Evolutionary conservation across 139 green algal genomes (phyloP), one percentile per base, ranked within the genome.

Genomic region (Chlamydomonas eustigma): DNA sequence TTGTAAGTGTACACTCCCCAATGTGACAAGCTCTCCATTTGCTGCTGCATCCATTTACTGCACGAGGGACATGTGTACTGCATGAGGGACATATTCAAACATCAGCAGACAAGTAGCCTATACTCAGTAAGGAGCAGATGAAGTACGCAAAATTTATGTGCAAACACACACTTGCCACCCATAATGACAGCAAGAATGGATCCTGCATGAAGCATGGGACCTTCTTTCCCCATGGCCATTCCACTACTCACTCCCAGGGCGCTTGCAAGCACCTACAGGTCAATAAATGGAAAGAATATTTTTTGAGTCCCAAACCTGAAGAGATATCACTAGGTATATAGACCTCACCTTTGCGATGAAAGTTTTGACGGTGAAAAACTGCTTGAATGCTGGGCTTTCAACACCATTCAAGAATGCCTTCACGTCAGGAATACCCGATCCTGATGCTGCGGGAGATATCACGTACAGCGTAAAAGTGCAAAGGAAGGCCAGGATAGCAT

Each of bases 1-100:
- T 90, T 89, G 80, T 89, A 86, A 1, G 84, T 89, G 76, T 86
- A 89, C 6, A 78, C 78, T 24, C 84, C 84, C 84, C 84, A 89
- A 73, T 89, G 84, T 1, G 76, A 77, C 0, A 81, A 76, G 32
- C 72, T 73, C 64, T 86, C 78, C 81, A 86, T 89, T 79, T 86
- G 83, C 69, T 83, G 74, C 81, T 85, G 78, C 78, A 89, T 83
- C 84, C 84, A 89, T 22, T 82, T 84, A 70, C 81, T 89, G 79
- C 70, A n/a, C 35, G 74, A n/a, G 32, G 28, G 18, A 70, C 6
- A 28, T 22, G 63, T 6, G 63, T 6, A 37, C 37, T n/a, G n/a
- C n/a, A n/a, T n/a, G 51, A 71, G 30, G 50, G 50, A 37, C 51
- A n/a, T 34, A 1, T 34, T 25, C 0, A 31, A 38, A 18, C 39